Percentiles rank a stretch among this genome's conserved stretches.
These are phyloP conservation scores for Pharus latifolius DNA, from an alignment of 176 grass and related monocot genomes.

Conservation along the genomic window DNA sequence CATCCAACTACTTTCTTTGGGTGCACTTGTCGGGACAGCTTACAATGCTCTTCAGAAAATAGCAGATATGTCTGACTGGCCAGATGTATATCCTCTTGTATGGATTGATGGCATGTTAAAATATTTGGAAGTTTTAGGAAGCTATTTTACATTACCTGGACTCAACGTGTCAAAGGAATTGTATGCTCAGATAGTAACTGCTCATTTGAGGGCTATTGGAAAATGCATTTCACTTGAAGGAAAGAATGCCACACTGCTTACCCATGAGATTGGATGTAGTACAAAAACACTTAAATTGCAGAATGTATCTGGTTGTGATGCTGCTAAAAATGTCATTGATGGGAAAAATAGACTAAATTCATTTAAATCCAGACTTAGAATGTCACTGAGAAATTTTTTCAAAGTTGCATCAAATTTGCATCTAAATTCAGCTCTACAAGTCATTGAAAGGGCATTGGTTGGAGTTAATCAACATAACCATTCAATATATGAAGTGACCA, in stretches of 20 bases:
- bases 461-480: slow-evolving; percentile 60
- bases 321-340: slow-evolving; percentile 17
- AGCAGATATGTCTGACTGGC: slow-evolving; percentile 47
- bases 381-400: slow-evolving; percentile 69
- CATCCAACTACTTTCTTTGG: slow-evolving; percentile 25
- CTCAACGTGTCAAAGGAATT: slow-evolving; percentile 57
- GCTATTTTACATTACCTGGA: slow-evolving; percentile 36
- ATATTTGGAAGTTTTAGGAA: slow-evolving; percentile 71
- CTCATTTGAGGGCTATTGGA: slow-evolving; percentile 66
- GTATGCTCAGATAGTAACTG: slow-evolving; percentile 48
- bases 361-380: slow-evolving; percentile 69
- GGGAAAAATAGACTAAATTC: slow-evolving; percentile 41
- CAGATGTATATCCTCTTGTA: slow-evolving; percentile 50
- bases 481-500: slow-evolving; percentile 60
- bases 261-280: slow-evolving; percentile 73
- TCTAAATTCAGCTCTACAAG: slow-evolving; percentile 43
- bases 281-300: slow-evolving; percentile 53
- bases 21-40: slow-evolving; percentile 44
- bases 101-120: slow-evolving; percentile 80
- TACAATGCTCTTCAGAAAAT: slow-evolving; percentile 58
- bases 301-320: slow-evolving; percentile 22
- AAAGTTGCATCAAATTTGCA: slow-evolving; percentile 41
- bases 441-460: slow-evolving; percentile 79
- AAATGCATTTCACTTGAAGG: slow-evolving; percentile 88
- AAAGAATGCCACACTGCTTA: slow-evolving; percentile 68